Percentiles rank a stretch among this genome's conserved stretches.
Conservation (phyloP, 768 basidiomycete genomes). For the Collybia mongolica region DNA sequence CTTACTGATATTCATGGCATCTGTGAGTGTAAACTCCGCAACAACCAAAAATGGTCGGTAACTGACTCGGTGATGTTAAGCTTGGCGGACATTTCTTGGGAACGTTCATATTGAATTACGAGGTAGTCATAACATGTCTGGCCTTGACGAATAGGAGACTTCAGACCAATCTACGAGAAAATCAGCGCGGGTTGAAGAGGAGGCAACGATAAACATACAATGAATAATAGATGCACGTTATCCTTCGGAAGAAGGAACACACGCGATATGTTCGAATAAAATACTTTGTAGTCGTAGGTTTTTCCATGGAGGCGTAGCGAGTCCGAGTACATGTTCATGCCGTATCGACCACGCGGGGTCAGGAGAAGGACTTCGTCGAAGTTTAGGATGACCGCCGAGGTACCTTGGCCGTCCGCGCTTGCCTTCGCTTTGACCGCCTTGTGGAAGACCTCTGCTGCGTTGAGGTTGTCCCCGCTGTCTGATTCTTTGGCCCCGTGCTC, state of each 20-base stretch:
- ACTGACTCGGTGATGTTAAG: slow-evolving; percentile 89
- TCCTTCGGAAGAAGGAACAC: slow-evolving; percentile 96
- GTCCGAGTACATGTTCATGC: slow-evolving; percentile 96
- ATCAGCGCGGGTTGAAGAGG: background rate
- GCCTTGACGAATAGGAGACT: slow-evolving; percentile 93
- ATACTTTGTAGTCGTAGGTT: slow-evolving; percentile 98
- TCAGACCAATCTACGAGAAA: slow-evolving; percentile 72
- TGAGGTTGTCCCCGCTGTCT: slow-evolving; percentile 75
- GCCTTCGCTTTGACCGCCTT: slow-evolving; percentile 95
- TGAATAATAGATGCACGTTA: slow-evolving; percentile 92
- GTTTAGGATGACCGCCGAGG: slow-evolving; percentile 88
- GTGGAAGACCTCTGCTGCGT: slow-evolving; percentile 95
- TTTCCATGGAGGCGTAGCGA: slow-evolving; percentile 96
- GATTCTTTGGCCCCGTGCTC: slow-evolving; percentile 60
- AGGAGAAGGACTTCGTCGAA: slow-evolving; percentile 94
- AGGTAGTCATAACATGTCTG: slow-evolving; percentile 97
- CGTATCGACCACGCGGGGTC: slow-evolving; percentile 95
- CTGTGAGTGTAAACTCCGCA: too few species aligned
- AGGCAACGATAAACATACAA: slow-evolving; percentile 51
- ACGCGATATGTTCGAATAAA: slow-evolving; percentile 82
- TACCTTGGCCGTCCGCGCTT: slow-evolving; percentile 87
- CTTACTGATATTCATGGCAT: slow-evolving; percentile 46
- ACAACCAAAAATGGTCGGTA: too few species aligned
- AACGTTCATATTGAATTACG: slow-evolving; percentile 94
- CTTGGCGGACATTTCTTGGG: slow-evolving; percentile 95